Percentiles rank a stretch among this genome's conserved stretches.
Conservation (phyloP, 1,139 yeast species). For the Hansenula anomala region DNA sequence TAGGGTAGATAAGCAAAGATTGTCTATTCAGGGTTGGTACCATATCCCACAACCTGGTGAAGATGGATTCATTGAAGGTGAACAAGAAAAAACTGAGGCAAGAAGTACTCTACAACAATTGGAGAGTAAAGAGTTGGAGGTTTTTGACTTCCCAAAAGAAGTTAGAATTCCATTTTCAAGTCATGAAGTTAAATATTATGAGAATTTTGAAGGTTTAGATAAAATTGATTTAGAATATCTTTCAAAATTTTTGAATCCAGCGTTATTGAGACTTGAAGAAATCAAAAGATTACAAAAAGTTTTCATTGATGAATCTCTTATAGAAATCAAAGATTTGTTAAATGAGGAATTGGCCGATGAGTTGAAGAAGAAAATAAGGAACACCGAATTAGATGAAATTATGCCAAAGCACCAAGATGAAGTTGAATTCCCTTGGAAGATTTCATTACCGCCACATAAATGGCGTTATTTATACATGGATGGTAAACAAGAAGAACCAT, state of each 20-base stretch:
- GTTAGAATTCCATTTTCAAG: slow-evolving; percentile 26
- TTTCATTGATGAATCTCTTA: slow-evolving; percentile 64
- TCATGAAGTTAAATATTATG: slow-evolving; percentile 23
- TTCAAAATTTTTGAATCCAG: slow-evolving; percentile 48
- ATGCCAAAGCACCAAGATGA: slow-evolving; percentile 59
- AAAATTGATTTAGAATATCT: slow-evolving; percentile 43
- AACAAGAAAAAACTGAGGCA: slow-evolving; percentile 71
- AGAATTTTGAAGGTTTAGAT: slow-evolving; percentile 21
- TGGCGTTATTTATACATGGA: slow-evolving; percentile 83
- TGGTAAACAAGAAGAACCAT: slow-evolving; percentile 41
- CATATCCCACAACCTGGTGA: slow-evolving; percentile 95
- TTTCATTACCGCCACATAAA: slow-evolving; percentile 92
- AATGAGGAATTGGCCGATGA: slow-evolving; percentile 46
- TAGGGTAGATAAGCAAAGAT: slow-evolving; percentile 78
- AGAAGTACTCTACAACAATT: slow-evolving; percentile 77
- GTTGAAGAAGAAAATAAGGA: slow-evolving; percentile 45
- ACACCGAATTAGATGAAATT: slow-evolving; percentile 49
- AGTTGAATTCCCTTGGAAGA: slow-evolving; percentile 73
- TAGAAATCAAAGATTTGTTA: slow-evolving; percentile 63
- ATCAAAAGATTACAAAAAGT: slow-evolving; percentile 39
- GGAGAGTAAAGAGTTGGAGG: slow-evolving; percentile 71
- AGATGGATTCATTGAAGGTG: slow-evolving; percentile 75
- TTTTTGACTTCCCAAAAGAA: slow-evolving; percentile 73
- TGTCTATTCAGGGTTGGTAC: slow-evolving; percentile 98
- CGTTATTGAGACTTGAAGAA: slow-evolving; percentile 41